Conservation (phyloP, 176 grass and related monocot genomes). For the Cenchrus purpureus region DNA sequence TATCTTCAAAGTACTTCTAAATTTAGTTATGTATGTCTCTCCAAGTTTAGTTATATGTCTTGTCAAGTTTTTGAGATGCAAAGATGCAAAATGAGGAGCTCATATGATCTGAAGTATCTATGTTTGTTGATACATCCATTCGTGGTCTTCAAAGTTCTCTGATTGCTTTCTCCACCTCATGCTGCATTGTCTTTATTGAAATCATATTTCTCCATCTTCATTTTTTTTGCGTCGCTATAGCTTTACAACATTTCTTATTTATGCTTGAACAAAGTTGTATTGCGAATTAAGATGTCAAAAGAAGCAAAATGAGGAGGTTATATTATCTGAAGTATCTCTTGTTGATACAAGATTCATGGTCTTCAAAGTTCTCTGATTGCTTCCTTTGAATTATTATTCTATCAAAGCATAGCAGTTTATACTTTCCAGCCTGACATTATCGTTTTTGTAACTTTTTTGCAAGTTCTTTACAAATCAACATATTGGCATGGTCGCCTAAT, state of each 20-base stretch:
- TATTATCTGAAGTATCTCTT: constrained; percentile 48
- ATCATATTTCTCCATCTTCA: neutral
- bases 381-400: constrained; percentile 13
- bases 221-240: neutral
- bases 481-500: neutral
- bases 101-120: neutral
- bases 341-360: constrained; percentile 45
- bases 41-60: neutral
- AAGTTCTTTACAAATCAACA: neutral
- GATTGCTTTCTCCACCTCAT: neutral
- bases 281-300: neutral
- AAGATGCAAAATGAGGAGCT: constrained; percentile 11
- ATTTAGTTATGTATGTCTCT: neutral
- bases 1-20: neutral
- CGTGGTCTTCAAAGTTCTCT: constrained; percentile 49
- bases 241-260: neutral
- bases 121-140: constrained; percentile 23
- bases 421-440: neutral
- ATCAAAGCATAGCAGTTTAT: neutral
- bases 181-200: neutral
- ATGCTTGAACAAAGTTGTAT: neutral
- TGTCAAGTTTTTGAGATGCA: neutral
- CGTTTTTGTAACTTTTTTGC: no score
- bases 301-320: constrained; percentile 48
- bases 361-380: constrained; percentile 71